Conservation (phyloP, 495 filamentous ascomycete genomes). For the Cenococcum geophilum region DNA sequence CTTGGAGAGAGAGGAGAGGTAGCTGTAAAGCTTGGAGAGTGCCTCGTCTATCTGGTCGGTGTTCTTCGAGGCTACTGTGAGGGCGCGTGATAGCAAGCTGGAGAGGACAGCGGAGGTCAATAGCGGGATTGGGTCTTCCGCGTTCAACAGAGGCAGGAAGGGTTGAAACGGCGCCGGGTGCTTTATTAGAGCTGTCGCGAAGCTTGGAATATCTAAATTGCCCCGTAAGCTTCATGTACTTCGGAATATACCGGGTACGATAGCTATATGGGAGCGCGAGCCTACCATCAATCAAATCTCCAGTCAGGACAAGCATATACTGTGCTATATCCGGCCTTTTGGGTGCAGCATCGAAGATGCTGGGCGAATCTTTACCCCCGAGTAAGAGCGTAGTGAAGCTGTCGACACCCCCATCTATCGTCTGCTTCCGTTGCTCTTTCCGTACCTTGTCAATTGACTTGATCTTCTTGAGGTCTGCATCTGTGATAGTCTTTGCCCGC, state of each 20-base stretch:
- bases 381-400: slow-evolving; percentile 75
- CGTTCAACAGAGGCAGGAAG: slow-evolving; percentile 76
- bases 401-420: slow-evolving; percentile 69
- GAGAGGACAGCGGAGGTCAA: slow-evolving; percentile 85
- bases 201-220: slow-evolving; percentile 63
- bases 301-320: slow-evolving; percentile 84
- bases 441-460: slow-evolving; percentile 95
- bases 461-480: slow-evolving; percentile 91
- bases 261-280: not conserved
- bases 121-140: slow-evolving; percentile 81
- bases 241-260: too few relatives aligned
- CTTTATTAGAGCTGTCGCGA: slow-evolving; percentile 66
- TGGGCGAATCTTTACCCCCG: slow-evolving; percentile 61
- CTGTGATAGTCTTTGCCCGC: slow-evolving; percentile 86
- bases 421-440: slow-evolving; percentile 75
- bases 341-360: slow-evolving; percentile 73
- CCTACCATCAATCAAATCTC: slow-evolving; percentile 80
- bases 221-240: not conserved
- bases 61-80: slow-evolving; percentile 51
- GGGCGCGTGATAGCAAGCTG: slow-evolving; percentile 66
- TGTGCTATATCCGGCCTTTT: slow-evolving; percentile 83
- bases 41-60: slow-evolving; percentile 61
- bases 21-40: slow-evolving; percentile 77
- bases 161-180: slow-evolving; percentile 75
- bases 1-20: slow-evolving; percentile 75